A percentile compares a stretch with the other conserved stretches of the same genome.
phyloP scores from a whole-genome alignment of 1,284 basidiomycete species.

The Pseudozyma hubeiensis region DNA sequence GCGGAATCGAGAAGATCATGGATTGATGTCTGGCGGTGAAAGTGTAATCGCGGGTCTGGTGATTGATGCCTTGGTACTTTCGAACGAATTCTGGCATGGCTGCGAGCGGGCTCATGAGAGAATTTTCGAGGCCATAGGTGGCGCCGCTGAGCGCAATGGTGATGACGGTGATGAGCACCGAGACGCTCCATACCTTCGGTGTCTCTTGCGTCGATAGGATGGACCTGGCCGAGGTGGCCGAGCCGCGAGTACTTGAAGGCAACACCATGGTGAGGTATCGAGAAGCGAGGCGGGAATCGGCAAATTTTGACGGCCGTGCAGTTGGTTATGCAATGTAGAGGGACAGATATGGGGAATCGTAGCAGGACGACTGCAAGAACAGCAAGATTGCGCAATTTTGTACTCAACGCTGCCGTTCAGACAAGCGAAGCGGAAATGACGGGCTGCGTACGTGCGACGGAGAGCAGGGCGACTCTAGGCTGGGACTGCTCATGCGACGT shows the following conservation, averaged over 20 bases:
- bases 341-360: no score
- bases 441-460: background rate
- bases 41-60: slow-evolving; percentile 41
- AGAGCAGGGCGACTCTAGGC: no score
- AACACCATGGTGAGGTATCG: slow-evolving; percentile 4
- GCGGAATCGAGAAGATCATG: slow-evolving; percentile 57
- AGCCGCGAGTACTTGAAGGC: slow-evolving; percentile 10
- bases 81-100: slow-evolving; percentile 55
- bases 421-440: no score
- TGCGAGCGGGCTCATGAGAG: slow-evolving; percentile 55
- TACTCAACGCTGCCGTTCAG: no score
- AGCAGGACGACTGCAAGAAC: no score
- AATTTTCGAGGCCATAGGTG: slow-evolving; percentile 55
- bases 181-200: slow-evolving; percentile 34
- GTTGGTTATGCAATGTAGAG: background rate
- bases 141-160: slow-evolving; percentile 50
- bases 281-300: background rate
- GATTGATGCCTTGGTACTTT: slow-evolving; percentile 54
- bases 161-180: slow-evolving; percentile 43
- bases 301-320: background rate
- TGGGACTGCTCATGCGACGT: background rate
- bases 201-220: slow-evolving; percentile 4
- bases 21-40: slow-evolving; percentile 56
- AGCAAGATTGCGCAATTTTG: no score
- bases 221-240: slow-evolving; percentile 3